Percentiles rank a stretch among this genome's conserved stretches.
Conservation (phyloP, 768 basidiomycete genomes). For the Coprinopsis cinerea region DNA sequence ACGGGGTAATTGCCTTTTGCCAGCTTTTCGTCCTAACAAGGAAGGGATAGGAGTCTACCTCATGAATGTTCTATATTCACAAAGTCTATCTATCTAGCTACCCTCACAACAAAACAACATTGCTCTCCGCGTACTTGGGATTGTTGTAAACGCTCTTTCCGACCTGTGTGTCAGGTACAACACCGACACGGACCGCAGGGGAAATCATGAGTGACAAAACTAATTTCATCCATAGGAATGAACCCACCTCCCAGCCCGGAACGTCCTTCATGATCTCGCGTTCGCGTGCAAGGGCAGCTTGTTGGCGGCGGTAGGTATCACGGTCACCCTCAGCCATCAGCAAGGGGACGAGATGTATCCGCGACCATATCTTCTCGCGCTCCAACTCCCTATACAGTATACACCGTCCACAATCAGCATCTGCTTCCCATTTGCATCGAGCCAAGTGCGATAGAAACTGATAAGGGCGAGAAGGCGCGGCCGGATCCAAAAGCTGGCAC, state of each 20-base stretch:
- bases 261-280: constrained; percentile 94
- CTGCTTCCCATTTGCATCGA: constrained; percentile 39
- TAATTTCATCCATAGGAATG: constrained; percentile 4
- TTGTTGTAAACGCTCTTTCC: constrained; percentile 87
- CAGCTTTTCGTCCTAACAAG: not conserved
- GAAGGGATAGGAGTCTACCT: not conserved
- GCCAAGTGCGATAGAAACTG: too few species aligned
- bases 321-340: constrained; percentile 93
- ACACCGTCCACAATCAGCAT: constrained; percentile 32
- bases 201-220: constrained; percentile 15
- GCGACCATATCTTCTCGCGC: constrained; percentile 91
- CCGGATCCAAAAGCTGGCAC: constrained; percentile 63
- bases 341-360: constrained; percentile 89
- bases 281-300: constrained; percentile 75
- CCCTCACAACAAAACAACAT: constrained; percentile 3
- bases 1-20: too few species aligned
- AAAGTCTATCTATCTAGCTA: too few species aligned
- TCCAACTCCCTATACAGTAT: constrained; percentile 79
- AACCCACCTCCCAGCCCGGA: constrained; percentile 86
- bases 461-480: constrained; percentile 39
- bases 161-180: constrained; percentile 45
- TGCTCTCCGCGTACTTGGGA: constrained; percentile 41
- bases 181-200: constrained; percentile 18
- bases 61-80: too few species aligned
- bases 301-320: constrained; percentile 74